These are phyloP conservation scores for Panicum hallii DNA, from an alignment of 202 grass and related monocot genomes.

Conservation along the genomic window DNA sequence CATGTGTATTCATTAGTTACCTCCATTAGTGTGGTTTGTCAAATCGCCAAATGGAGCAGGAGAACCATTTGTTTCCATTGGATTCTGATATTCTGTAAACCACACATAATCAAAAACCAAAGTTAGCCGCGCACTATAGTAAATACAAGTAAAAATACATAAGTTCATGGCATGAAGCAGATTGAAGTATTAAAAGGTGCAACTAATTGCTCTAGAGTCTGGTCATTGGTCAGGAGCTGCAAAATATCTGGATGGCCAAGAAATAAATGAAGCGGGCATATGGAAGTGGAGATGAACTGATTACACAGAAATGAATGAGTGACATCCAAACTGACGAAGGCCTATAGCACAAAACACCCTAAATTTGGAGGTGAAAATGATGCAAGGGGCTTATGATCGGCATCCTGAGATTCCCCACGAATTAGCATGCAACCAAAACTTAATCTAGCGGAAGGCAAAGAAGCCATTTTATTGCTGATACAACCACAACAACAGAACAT, in stretches of 20 bases:
- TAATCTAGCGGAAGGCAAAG: neutral
- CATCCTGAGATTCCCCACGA: neutral
- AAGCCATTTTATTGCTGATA: neutral
- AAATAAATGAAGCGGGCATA: neutral
- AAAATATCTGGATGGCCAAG: neutral
- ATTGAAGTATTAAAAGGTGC: too few species aligned
- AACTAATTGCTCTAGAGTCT: neutral
- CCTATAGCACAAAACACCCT: neutral
- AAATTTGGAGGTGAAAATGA: neutral
- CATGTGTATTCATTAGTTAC: too few species aligned
- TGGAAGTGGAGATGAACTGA: neutral
- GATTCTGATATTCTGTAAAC: too few species aligned
- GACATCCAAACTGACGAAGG: neutral
- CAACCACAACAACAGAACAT: slow-evolving; percentile 19
- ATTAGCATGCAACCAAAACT: neutral
- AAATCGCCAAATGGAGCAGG: too few species aligned
- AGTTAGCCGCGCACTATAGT: too few species aligned
- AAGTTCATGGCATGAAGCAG: too few species aligned
- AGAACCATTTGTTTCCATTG: too few species aligned
- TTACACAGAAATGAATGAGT: neutral
- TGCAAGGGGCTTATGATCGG: too few species aligned
- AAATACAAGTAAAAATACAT: too few species aligned
- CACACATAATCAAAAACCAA: too few species aligned
- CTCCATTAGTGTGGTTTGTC: too few species aligned
- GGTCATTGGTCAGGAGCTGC: too few species aligned